Conservation (phyloP, 2,329 filamentous ascomycete species). For the Cercospora sp. region DNA sequence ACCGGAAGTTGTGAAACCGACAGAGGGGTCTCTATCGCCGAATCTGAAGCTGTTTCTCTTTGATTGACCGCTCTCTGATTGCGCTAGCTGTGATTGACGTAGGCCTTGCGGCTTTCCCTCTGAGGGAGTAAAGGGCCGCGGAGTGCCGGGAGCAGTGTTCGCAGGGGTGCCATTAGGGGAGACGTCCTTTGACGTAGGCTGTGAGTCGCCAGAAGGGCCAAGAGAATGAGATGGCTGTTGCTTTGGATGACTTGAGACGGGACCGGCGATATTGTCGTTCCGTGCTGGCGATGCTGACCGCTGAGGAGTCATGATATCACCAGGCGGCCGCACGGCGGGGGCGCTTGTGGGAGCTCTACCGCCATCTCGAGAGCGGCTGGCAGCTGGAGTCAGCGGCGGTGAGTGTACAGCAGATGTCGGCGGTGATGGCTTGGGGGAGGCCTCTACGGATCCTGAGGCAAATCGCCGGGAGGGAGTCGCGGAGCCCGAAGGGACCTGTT, state of each 20-base stretch:
- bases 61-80: conserved; percentile 15
- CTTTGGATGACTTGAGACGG: conserved; percentile 48
- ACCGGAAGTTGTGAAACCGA: conserved; percentile 47
- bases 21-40: conserved; percentile 68
- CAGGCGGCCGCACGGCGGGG: conserved; percentile 42
- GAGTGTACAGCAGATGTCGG: conserved; percentile 73
- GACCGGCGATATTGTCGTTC: conserved; percentile 34
- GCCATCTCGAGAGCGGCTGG: conserved; percentile 63
- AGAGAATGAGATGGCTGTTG: conserved; percentile 57
- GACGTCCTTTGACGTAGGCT: conserved; percentile 56
- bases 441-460: conserved; percentile 48
- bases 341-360: conserved; percentile 21
- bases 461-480: conserved; percentile 39
- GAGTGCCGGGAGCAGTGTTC: conserved; percentile 54
- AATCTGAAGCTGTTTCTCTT: conserved; percentile 77
- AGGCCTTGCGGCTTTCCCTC: conserved; percentile 71
- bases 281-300: conserved; percentile 39
- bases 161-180: conserved; percentile 63
- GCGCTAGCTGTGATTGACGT: conserved; percentile 61
- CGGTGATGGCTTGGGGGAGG: conserved; percentile 65
- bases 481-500: conserved; percentile 51
- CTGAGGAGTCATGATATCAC: conserved; percentile 66
- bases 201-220: conserved; percentile 57
- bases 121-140: conserved; percentile 65
- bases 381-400: conserved; percentile 84